phyloP scores from a whole-genome alignment of 2,329 filamentous ascomycete species.

The Davidsoniella australis region DNA sequence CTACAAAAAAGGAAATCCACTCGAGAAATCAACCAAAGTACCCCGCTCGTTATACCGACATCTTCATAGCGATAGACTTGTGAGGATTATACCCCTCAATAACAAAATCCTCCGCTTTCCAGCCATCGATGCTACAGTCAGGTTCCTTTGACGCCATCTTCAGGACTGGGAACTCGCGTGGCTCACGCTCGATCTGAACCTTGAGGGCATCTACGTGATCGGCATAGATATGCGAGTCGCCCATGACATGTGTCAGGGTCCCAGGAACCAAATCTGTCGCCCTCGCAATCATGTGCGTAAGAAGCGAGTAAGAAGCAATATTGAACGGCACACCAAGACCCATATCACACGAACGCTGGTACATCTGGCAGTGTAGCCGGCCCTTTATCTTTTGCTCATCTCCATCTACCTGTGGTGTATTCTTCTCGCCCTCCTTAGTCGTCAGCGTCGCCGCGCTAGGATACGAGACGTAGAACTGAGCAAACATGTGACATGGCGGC shows the following conservation, averaged over 20 bases:
- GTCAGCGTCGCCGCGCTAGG: constrained; percentile 23
- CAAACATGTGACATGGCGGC: constrained; percentile 94
- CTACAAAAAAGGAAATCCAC: too few species aligned
- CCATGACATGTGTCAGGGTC: constrained; percentile 86
- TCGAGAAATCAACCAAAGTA: not conserved
- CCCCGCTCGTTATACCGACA: constrained; percentile 54
- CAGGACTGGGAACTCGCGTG: constrained; percentile 62
- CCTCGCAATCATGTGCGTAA: constrained; percentile 90
- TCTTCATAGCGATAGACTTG: constrained; percentile 92
- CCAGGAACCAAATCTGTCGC: constrained; percentile 73
- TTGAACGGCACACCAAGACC: constrained; percentile 95
- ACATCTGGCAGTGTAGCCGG: constrained; percentile 70
- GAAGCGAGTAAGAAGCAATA: constrained; percentile 81
- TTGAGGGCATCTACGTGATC: constrained; percentile 83
- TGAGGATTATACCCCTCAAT: constrained; percentile 81
- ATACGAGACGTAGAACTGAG: constrained; percentile 83
- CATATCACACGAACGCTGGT: constrained; percentile 93
- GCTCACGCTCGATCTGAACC: constrained; percentile 64
- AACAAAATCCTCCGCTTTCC: constrained; percentile 75
- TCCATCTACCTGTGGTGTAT: not conserved
- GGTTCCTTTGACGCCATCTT: constrained; percentile 47
- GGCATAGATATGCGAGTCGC: constrained; percentile 89
- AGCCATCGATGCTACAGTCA: constrained; percentile 70
- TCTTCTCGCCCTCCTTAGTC: constrained; percentile 12
- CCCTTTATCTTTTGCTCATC: constrained; percentile 37